Conservation (phyloP, 805 yeast genomes). For the Myxozyma vanderwaltii region DNA sequence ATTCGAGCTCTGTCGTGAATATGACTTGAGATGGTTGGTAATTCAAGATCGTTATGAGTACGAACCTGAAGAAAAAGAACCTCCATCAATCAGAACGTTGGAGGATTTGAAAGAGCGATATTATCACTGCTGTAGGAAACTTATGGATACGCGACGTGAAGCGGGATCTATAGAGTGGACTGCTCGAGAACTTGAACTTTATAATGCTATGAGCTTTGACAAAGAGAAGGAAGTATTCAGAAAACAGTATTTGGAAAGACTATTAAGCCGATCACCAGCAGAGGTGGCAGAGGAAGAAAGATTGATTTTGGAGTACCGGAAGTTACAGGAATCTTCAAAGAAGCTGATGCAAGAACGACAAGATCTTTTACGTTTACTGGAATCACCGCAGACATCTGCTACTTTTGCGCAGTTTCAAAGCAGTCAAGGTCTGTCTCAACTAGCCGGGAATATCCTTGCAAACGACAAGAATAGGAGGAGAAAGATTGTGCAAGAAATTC, state of each 20-base stretch:
- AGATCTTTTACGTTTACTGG: slow-evolving; percentile 72
- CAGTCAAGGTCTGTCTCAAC: slow-evolving; percentile 85
- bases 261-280: slow-evolving; percentile 85
- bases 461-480: slow-evolving; percentile 58
- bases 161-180: slow-evolving; percentile 46
- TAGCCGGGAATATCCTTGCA: slow-evolving; percentile 75
- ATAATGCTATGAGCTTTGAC: slow-evolving; percentile 68
- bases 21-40: slow-evolving; percentile 71
- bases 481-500: slow-evolving; percentile 39
- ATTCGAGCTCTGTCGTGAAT: slow-evolving; percentile 60
- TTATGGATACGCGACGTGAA: slow-evolving; percentile 51
- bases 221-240: slow-evolving; percentile 74
- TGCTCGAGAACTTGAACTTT: slow-evolving; percentile 54
- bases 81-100: slow-evolving; percentile 48
- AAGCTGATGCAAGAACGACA: slow-evolving; percentile 83
- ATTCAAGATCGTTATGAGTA: slow-evolving; percentile 61
- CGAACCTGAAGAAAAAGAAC: slow-evolving; percentile 29
- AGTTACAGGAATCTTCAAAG: slow-evolving; percentile 89
- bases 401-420: slow-evolving; percentile 74
- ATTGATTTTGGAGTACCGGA: slow-evolving; percentile 84
- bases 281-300: slow-evolving; percentile 98
- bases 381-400: slow-evolving; percentile 81
- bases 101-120: slow-evolving; percentile 87
- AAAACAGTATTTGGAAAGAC: slow-evolving; percentile 73
- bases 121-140: slow-evolving; percentile 64